Conservation (phyloP, 106 monocot species). For the Triglochin maritima region DNA sequence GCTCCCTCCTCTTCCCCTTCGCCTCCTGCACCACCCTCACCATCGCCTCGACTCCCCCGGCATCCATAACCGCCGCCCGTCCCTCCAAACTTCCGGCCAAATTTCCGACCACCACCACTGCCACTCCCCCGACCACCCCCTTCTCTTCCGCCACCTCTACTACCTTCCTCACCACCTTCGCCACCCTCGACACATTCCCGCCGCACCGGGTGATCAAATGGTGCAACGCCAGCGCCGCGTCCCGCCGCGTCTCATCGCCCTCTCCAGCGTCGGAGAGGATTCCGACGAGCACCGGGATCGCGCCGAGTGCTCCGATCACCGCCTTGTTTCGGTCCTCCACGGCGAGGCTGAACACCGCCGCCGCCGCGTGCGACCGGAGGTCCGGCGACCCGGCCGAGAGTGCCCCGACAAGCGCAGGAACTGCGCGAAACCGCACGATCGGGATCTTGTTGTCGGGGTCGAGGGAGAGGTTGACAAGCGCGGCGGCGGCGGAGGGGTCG, state of each 20-base stretch:
- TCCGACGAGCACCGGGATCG: conserved; percentile 53
- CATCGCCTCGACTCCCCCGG: conserved; percentile 39
- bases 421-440: conserved; percentile 53
- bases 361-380: conserved; percentile 57
- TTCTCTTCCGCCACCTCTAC: conserved; percentile 14
- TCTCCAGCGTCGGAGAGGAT: conserved; percentile 24
- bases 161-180: conserved; percentile 26
- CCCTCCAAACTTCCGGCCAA: conserved; percentile 41
- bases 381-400: conserved; percentile 29
- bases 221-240: conserved; percentile 68
- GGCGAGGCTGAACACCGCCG: conserved; percentile 61
- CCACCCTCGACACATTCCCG: conserved; percentile 45
- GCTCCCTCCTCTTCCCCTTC: conserved; percentile 17
- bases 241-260: conserved; percentile 25
- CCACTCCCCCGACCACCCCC: conserved; percentile 13
- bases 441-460: conserved; percentile 43
- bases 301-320: conserved; percentile 60
- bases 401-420: conserved; percentile 39
- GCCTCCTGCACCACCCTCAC: conserved; percentile 19
- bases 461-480: conserved; percentile 68
- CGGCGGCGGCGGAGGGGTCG: conserved; percentile 41
- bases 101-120: conserved; percentile 46
- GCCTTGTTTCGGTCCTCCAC: conserved; percentile 50
- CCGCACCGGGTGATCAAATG: conserved; percentile 31
- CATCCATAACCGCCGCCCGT: conserved; percentile 46